phyloP scores from a whole-genome alignment of 2,329 filamentous ascomycete genomes.

The Penicillium hesseltinei region DNA sequence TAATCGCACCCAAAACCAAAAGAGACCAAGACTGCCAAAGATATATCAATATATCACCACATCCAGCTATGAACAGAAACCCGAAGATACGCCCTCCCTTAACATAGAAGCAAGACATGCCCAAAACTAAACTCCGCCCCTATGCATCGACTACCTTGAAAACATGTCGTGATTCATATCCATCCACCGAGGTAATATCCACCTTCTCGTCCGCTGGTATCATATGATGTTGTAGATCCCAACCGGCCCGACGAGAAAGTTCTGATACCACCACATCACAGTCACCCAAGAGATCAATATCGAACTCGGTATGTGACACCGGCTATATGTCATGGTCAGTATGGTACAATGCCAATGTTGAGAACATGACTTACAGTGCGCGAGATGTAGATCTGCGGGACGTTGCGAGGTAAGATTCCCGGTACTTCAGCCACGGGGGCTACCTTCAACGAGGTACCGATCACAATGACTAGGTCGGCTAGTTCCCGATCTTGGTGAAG shows the following conservation, averaged over 20 bases:
- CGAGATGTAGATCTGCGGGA: conserved; percentile 89
- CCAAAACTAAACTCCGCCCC: conserved; percentile 38
- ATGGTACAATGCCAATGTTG: neutral
- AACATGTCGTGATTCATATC: conserved; percentile 45
- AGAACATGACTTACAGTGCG: conserved; percentile 56
- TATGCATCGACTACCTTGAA: conserved; percentile 44
- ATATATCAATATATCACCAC: conserved; percentile 3
- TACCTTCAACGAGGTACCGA: conserved; percentile 94
- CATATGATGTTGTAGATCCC: conserved; percentile 81
- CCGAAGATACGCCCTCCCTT: conserved; percentile 31
- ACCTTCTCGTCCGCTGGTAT: conserved; percentile 65
- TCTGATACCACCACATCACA: conserved; percentile 89
- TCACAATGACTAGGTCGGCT: conserved; percentile 89
- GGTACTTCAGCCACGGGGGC: conserved; percentile 92
- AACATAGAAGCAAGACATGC: conserved; percentile 21
- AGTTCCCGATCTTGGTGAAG: conserved; percentile 75
- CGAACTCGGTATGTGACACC: conserved; percentile 87
- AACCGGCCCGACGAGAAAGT: conserved; percentile 76
- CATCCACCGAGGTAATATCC: conserved; percentile 53
- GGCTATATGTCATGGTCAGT: conserved; percentile 48
- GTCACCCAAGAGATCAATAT: conserved; percentile 93
- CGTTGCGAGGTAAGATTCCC: conserved; percentile 70
- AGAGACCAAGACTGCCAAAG: conserved; percentile 2
- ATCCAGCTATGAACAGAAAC: conserved; percentile 16
- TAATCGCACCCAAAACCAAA: neutral